phyloP scores from a whole-genome alignment of 768 basidiomycete genomes.

The Pisolithus tinctorius region DNA sequence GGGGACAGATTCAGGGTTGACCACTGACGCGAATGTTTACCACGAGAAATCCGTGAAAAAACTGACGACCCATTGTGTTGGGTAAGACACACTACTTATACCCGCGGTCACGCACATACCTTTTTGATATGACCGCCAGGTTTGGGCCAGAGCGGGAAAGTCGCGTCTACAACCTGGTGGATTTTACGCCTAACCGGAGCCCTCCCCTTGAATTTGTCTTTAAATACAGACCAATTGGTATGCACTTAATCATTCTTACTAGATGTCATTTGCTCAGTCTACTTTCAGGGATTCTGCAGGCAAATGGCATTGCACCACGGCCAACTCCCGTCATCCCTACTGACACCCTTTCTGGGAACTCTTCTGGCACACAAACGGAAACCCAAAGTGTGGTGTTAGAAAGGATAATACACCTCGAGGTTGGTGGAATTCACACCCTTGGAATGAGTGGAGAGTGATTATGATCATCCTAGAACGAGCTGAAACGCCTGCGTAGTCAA shows the following conservation, averaged over 20 bases:
- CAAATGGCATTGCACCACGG: constrained; percentile 14
- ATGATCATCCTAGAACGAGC: constrained; percentile 2
- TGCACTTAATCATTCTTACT: background rate
- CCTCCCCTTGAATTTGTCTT: constrained; percentile 13
- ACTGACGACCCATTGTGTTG: constrained; percentile 11
- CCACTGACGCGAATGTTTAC: background rate
- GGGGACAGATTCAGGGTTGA: background rate
- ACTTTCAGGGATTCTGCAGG: constrained; percentile 11
- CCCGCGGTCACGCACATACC: background rate
- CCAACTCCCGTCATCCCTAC: background rate
- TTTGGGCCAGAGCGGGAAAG: constrained; percentile 4
- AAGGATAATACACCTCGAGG: constrained; percentile 7
- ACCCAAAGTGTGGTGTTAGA: background rate
- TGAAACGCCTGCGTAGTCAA: constrained; percentile 10
- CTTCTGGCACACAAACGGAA: background rate
- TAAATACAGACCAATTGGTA: constrained; percentile 13
- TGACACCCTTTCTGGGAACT: background rate
- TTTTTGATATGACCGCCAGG: background rate
- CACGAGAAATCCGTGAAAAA: constrained; percentile 18
- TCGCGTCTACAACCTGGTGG: accelerated
- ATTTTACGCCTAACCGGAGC: background rate
- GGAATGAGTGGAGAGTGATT: background rate
- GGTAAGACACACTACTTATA: constrained; percentile 3
- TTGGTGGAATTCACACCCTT: background rate
- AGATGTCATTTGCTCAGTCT: background rate